Percentiles rank a stretch among this genome's conserved stretches.
Conservation (phyloP, 2,329 filamentous ascomycete species). For the Phialophora expanda region DNA sequence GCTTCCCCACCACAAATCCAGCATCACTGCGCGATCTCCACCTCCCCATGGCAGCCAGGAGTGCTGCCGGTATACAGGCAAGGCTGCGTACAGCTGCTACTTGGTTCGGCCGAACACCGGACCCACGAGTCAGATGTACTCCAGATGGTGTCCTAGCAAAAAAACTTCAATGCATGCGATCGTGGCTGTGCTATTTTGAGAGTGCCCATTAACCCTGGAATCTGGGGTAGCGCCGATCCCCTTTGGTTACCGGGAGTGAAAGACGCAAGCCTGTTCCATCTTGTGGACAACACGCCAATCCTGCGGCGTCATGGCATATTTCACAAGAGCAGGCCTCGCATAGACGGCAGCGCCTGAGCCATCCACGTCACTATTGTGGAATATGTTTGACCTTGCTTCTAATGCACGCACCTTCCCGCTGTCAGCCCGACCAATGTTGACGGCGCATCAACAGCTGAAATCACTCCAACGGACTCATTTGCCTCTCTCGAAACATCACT, state of each 20-base stretch:
- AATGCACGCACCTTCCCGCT: background rate
- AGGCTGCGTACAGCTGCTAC: conserved; percentile 5
- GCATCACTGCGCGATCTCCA: background rate
- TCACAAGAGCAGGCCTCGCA: background rate
- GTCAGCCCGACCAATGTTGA: background rate
- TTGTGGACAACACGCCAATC: background rate
- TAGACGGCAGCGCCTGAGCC: background rate
- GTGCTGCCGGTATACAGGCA: background rate
- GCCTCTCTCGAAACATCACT: conserved; percentile 7
- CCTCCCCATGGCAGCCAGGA: background rate
- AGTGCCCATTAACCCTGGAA: background rate
- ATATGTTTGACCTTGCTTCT: background rate
- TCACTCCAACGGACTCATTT: background rate
- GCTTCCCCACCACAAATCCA: conserved; percentile 4
- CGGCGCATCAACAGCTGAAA: background rate
- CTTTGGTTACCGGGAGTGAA: background rate
- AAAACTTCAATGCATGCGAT: background rate
- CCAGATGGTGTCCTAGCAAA: background rate
- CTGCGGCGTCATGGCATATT: background rate
- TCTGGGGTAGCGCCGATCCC: background rate
- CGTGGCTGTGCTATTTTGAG: conserved; percentile 15
- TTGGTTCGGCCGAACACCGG: conserved; percentile 4
- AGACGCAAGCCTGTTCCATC: background rate
- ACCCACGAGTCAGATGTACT: conserved; percentile 2
- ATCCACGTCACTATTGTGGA: background rate